Conservation (phyloP, 306 rosid species). For the Rosa multiflora region DNA sequence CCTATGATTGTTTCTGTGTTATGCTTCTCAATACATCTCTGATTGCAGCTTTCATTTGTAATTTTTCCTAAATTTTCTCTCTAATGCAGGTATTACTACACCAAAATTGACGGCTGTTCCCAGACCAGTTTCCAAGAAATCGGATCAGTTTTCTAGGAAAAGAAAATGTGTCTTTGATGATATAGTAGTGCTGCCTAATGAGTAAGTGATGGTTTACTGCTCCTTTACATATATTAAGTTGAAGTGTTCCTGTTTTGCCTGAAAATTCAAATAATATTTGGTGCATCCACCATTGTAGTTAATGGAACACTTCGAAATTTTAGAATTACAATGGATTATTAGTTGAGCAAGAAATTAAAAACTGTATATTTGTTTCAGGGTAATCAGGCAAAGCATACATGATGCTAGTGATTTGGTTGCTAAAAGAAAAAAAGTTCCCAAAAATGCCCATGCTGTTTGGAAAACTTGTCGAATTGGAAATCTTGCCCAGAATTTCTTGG, state of each 20-base stretch:
- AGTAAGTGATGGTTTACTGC: slow-evolving; percentile 47
- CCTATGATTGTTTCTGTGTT: too few species aligned
- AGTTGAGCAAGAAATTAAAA: not conserved
- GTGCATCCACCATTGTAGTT: not conserved
- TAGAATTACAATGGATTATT: not conserved
- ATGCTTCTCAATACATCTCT: not conserved
- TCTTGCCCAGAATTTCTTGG: slow-evolving; percentile 46
- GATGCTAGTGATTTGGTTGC: slow-evolving; percentile 57
- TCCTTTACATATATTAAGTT: not conserved
- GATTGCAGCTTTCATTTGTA: not conserved
- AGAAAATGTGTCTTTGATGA: slow-evolving; percentile 60
- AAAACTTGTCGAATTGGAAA: slow-evolving; percentile 32
- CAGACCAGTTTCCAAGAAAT: slow-evolving; percentile 58
- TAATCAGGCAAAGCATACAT: slow-evolving; percentile 39
- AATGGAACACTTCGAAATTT: not conserved
- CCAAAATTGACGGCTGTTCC: slow-evolving; percentile 42
- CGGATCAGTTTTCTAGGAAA: slow-evolving; percentile 44
- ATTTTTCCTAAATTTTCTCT: not conserved
- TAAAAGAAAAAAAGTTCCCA: slow-evolving; percentile 44
- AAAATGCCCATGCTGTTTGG: slow-evolving; percentile 34
- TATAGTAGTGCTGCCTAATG: slow-evolving; percentile 40
- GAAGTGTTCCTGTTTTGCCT: not conserved
- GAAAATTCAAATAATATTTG: not conserved
- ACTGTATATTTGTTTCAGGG: slow-evolving; percentile 47
- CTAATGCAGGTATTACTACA: slow-evolving; percentile 45